Base-by-base conservation (phyloP, 768 basidiomycete species). In the Lactarius deliciosus region DNA sequence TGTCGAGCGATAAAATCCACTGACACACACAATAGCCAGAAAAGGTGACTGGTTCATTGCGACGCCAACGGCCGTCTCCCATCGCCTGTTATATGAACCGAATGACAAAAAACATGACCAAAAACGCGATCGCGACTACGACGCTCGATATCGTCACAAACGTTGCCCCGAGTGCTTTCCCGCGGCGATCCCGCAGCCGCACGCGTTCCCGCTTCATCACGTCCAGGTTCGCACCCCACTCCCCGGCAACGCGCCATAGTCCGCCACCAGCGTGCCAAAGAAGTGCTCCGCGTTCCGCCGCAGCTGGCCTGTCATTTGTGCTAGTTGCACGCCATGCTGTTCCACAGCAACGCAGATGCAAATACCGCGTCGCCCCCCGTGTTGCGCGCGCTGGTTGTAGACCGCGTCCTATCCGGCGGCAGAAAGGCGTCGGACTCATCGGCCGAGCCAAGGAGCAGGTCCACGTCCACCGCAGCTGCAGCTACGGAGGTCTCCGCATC, bases 231-330 rank as follows among this genome's bases (percentile, higher is more conserved):
- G 81, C 81, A 72, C 72, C 75, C 90, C 20, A 97, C 71, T 82
- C 80, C 69, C 87, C 81, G 15, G 91, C 85, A 11, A 81, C 79
- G 34, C 86, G 84, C 80, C 79, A 71, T 89, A 86, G 76, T 97
- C 96, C 64, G 87, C 87, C 43, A 80, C 86, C 2, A 98, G 78
- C 10, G 86, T 80, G 4, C 82, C 80, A 7, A 89, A 83, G 74
- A 98, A 95, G 72, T 93, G 86, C 0, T 87, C 74, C 0, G 92
- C 88, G 71, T 96, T 96, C 30, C 85, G 81, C 72, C 90, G 92
- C 58, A 98, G 85, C 73, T 94, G 92, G 18, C 86, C 80, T 1
- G 94, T 92, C 95, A 98, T 97, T 63, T 85, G 75, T 6, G 32
- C 32, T 7, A 32, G 6, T 6, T 32, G 32, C 32, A 32, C 36